Conservation (phyloP, 768 basidiomycete genomes). For the Lentinula edodes region DNA sequence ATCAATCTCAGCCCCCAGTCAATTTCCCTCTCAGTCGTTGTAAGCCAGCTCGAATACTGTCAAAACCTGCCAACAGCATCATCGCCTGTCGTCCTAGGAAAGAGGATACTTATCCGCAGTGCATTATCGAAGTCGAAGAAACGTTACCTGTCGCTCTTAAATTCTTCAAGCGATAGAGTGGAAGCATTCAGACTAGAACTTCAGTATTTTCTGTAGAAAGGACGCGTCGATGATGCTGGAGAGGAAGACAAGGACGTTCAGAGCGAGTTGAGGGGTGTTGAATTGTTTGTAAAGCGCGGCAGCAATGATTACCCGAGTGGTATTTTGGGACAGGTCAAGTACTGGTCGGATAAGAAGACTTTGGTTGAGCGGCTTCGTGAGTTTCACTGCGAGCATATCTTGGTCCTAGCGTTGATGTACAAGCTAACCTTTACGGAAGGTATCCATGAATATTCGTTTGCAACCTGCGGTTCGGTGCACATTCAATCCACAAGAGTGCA, state of each 20-base stretch:
- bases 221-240: constrained; percentile 42
- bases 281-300: constrained; percentile 54
- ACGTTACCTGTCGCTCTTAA: no score
- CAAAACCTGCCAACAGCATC: no score
- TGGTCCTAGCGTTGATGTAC: constrained; percentile 9
- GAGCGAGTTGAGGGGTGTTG: constrained; percentile 55
- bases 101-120: no score
- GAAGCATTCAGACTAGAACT: no score
- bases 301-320: constrained; percentile 53
- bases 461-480: constrained; percentile 50
- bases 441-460: constrained; percentile 62
- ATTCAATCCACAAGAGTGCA: no score
- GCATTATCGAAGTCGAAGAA: no score
- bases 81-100: no score
- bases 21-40: no score
- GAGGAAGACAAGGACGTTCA: constrained; percentile 59
- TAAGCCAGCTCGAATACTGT: no score
- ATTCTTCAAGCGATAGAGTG: no score
- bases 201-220: no score
- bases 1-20: no score
- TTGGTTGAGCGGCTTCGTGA: constrained; percentile 42
- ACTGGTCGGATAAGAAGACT: constrained; percentile 40
- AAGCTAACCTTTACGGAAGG: constrained; percentile 54
- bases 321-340: constrained; percentile 55
- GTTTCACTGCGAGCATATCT: constrained; percentile 13